phyloP scores from a whole-genome alignment of 1,284 basidiomycete species.

The Clitocybe nebularis region DNA sequence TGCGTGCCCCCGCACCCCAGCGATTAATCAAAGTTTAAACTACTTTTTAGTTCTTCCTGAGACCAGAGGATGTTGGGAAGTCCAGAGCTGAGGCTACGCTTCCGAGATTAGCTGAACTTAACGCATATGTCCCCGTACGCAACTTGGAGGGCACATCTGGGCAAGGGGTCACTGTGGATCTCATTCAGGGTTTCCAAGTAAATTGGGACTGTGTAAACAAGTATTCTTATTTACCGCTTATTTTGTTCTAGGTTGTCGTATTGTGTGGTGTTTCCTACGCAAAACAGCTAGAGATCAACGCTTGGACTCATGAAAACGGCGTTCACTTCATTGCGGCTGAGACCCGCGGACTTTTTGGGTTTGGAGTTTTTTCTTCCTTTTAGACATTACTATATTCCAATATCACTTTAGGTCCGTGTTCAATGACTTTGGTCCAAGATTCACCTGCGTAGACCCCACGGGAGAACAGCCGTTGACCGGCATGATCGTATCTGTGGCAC shows the following conservation, averaged over 20 bases:
- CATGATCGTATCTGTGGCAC: constrained; percentile 92
- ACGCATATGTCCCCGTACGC: constrained; percentile 93
- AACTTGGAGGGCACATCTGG: constrained; percentile 68
- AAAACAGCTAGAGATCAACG: constrained; percentile 94
- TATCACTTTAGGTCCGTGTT: constrained; percentile 73
- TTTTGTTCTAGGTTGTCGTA: constrained; percentile 70
- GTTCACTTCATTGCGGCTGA: constrained; percentile 93
- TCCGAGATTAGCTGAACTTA: constrained; percentile 92
- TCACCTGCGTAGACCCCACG: constrained; percentile 92
- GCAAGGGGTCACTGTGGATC: constrained; percentile 72
- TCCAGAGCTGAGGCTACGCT: constrained; percentile 84
- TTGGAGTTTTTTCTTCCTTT: constrained; percentile 24
- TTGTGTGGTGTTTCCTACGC: constrained; percentile 75
- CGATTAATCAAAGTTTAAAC: constrained; percentile 13
- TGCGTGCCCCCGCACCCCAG: constrained; percentile 27
- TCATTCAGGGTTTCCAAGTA: constrained; percentile 87
- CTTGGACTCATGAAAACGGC: constrained; percentile 86
- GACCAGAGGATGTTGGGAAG: constrained; percentile 84
- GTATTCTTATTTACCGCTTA: constrained; percentile 1
- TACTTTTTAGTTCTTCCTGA: constrained; percentile 82
- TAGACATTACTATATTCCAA: constrained; percentile 12
- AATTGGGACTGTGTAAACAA: constrained; percentile 22
- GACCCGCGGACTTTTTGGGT: constrained; percentile 95
- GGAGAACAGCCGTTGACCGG: constrained; percentile 93
- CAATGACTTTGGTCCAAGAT: constrained; percentile 95